These are phyloP conservation scores for Candida tetrigidarum DNA, from an alignment of 1,139 yeast species.

Conservation along the genomic window DNA sequence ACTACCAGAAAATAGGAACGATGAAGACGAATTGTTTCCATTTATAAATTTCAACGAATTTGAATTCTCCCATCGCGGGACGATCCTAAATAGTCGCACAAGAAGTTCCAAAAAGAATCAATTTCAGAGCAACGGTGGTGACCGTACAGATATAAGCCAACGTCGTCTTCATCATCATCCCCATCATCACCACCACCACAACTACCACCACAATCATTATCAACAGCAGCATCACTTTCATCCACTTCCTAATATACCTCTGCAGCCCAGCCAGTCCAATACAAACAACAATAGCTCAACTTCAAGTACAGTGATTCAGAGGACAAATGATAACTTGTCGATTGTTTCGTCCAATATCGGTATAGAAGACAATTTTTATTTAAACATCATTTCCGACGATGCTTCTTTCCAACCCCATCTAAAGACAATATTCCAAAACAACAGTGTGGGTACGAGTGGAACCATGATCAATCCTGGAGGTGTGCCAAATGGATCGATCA, in stretches of 20 bases:
- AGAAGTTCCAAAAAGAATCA: constrained; percentile 4
- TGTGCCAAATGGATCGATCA: neutral
- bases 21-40: constrained; percentile 9
- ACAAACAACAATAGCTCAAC: constrained; percentile 1
- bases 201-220: neutral
- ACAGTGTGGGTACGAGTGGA: constrained; percentile 1
- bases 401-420: constrained; percentile 10
- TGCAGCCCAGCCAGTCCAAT: neutral
- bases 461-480: neutral
- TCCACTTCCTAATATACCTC: neutral
- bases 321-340: constrained; percentile 6
- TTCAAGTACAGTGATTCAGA: constrained; percentile 1
- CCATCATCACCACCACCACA: neutral
- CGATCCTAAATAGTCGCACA: constrained; percentile 8
- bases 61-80: constrained; percentile 14
- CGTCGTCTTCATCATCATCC: neutral
- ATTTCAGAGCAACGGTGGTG: neutral
- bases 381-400: constrained; percentile 13
- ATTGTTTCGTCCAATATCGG: constrained; percentile 6
- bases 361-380: constrained; percentile 6
- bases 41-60: constrained; percentile 13
- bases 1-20: neutral
- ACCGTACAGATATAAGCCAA: neutral
- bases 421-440: neutral
- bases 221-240: neutral